These are phyloP conservation scores for Monosporascus sp. DNA, from an alignment of 2,329 filamentous ascomycete genomes.

Conservation along the genomic window DNA sequence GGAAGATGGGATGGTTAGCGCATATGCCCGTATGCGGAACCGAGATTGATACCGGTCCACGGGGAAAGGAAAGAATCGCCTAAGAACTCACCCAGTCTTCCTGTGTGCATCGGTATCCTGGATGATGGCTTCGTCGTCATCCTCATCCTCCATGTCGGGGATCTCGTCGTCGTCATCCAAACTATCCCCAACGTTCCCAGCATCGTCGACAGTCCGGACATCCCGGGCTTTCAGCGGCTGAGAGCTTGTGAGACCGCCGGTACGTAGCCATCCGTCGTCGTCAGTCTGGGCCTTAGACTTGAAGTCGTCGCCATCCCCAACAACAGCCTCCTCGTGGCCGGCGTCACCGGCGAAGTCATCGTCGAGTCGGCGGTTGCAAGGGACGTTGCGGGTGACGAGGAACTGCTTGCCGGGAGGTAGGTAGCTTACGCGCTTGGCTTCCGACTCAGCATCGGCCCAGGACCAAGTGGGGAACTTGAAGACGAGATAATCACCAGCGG, in stretches of 20 bases:
- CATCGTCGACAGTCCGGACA: constrained; percentile 83
- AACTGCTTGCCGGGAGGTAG: constrained; percentile 91
- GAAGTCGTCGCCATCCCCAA: constrained; percentile 70
- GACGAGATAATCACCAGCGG: constrained; percentile 93
- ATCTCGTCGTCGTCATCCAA: constrained; percentile 77
- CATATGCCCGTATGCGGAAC: no score
- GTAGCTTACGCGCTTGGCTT: constrained; percentile 71
- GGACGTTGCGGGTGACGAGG: constrained; percentile 88
- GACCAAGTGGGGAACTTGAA: constrained; percentile 99
- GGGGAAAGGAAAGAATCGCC: no score
- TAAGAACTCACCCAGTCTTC: constrained; percentile 37
- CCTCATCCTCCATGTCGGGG: constrained; percentile 97
- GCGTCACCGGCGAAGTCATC: constrained; percentile 90
- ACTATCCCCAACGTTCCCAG: constrained; percentile 75
- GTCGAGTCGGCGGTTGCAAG: constrained; percentile 85
- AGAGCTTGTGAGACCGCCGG: constrained; percentile 71
- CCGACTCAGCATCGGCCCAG: constrained; percentile 86
- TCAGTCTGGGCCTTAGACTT: constrained; percentile 46
- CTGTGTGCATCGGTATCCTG: constrained; percentile 57
- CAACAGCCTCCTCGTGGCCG: constrained; percentile 79
- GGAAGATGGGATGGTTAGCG: constrained; percentile 12
- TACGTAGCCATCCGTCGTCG: constrained; percentile 86
- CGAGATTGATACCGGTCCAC: no score
- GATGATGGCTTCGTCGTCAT: constrained; percentile 94
- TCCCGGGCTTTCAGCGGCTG: constrained; percentile 74